phyloP scores from a whole-genome alignment of 495 filamentous ascomycete species.

The Gamarada debralockiae region DNA sequence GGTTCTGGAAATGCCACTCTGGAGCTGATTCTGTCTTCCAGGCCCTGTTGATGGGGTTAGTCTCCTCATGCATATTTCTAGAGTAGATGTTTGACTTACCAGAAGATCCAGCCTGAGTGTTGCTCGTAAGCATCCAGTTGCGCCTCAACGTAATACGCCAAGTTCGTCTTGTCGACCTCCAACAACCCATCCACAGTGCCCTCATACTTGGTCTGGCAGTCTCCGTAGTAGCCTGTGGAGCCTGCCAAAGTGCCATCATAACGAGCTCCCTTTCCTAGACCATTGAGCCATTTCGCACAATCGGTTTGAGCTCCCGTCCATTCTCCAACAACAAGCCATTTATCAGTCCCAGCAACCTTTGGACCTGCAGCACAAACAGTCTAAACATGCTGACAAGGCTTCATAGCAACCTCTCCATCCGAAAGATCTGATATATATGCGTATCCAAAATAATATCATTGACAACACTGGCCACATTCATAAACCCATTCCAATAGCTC shows the following conservation, averaged over 20 bases:
- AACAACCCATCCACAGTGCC: slow-evolving; percentile 36
- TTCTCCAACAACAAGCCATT: slow-evolving; percentile 69
- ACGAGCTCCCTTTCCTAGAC: slow-evolving; percentile 60
- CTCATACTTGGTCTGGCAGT: slow-evolving; percentile 31
- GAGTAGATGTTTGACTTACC: no score
- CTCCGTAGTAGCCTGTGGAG: slow-evolving; percentile 27
- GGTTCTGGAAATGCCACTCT: no score
- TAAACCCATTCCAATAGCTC: slow-evolving; percentile 70
- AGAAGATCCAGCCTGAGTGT: no score
- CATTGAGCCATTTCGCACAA: slow-evolving; percentile 71
- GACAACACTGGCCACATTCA: slow-evolving; percentile 44
- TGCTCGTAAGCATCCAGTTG: slow-evolving; percentile 37
- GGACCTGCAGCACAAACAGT: slow-evolving; percentile 46
- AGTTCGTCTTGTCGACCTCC: slow-evolving; percentile 52
- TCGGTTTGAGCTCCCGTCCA: slow-evolving; percentile 70
- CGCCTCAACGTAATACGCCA: slow-evolving; percentile 45
- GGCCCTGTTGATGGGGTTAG: no score
- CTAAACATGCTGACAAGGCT: slow-evolving; percentile 43
- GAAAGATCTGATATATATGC: slow-evolving; percentile 70
- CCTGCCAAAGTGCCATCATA: slow-evolving; percentile 60
- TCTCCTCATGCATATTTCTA: no score
- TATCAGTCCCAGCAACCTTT: slow-evolving; percentile 53
- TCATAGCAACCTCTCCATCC: slow-evolving; percentile 46
- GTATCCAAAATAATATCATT: slow-evolving; percentile 65
- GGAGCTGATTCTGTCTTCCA: no score